Evolutionary conservation across 1,284 basidiomycete genomes (phyloP).

Genomic region (Abortiporus biennis): DNA sequence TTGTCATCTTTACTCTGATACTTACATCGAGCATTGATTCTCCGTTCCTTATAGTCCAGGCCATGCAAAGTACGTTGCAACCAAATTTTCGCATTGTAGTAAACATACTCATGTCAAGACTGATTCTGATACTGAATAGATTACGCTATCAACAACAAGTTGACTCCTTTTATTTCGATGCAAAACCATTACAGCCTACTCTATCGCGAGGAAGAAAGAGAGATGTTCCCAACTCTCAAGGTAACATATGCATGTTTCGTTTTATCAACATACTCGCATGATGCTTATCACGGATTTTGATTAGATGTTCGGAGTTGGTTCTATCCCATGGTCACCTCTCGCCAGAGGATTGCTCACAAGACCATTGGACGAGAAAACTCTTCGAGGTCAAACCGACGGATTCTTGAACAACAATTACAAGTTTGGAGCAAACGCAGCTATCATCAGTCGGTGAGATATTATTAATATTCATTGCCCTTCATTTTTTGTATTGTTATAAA

Average conservation of each 20-base stretch:
- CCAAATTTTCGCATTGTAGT: slow-evolving; percentile 36
- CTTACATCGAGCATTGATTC: too few relatives aligned
- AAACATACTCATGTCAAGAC: slow-evolving; percentile 27
- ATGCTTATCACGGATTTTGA: not conserved
- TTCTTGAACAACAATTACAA: too few relatives aligned
- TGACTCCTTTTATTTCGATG: too few relatives aligned
- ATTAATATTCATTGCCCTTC: too few relatives aligned
- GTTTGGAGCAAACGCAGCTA: too few relatives aligned
- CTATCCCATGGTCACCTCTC: slow-evolving; percentile 39
- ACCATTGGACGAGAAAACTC: slow-evolving; percentile 29
- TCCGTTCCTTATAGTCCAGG: too few relatives aligned
- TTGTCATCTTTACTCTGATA: too few relatives aligned
- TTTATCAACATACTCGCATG: too few relatives aligned
- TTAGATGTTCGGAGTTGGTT: slow-evolving; percentile 27
- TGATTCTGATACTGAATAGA: slow-evolving; percentile 1
- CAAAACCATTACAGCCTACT: slow-evolving; percentile 30
- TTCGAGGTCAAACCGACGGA: slow-evolving; percentile 28
- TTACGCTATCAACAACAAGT: slow-evolving; percentile 8
- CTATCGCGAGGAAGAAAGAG: slow-evolving; percentile 44
- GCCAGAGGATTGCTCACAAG: slow-evolving; percentile 42
- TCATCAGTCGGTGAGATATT: too few relatives aligned
- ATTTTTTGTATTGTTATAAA: too few relatives aligned
- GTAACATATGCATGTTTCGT: slow-evolving; percentile 27
- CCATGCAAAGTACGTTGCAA: too few relatives aligned
- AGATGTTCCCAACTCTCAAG: too few relatives aligned